Conservation (phyloP, 2,329 filamentous ascomycete genomes). For the Trichoderma sp. region DNA sequence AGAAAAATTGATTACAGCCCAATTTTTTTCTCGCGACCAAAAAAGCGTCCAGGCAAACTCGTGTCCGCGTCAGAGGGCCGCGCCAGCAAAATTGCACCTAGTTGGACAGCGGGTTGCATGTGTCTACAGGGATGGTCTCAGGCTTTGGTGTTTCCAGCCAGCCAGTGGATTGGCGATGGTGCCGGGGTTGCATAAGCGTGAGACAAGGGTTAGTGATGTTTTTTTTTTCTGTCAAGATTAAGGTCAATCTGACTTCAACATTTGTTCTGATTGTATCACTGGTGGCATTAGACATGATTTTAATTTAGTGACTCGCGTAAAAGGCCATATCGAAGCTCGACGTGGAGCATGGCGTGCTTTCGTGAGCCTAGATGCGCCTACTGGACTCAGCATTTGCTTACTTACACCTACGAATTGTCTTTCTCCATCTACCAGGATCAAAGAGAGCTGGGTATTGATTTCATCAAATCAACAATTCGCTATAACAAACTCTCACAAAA, state of each 20-base stretch:
- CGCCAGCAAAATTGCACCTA: slow-evolving; percentile 20
- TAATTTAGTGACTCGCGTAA: not conserved
- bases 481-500: not conserved
- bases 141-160: slow-evolving; percentile 32
- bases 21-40: not conserved
- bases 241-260: not conserved
- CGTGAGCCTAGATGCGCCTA: not conserved
- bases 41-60: slow-evolving; percentile 28
- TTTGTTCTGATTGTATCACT: not conserved
- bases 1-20: not conserved
- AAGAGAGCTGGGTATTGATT: not conserved
- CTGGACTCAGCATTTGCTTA: not conserved
- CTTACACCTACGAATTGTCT: not conserved
- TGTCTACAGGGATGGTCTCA: slow-evolving; percentile 23
- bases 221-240: not conserved
- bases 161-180: slow-evolving; percentile 32
- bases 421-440: not conserved
- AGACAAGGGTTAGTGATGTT: slow-evolving; percentile 2
- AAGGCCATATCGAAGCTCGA: not conserved
- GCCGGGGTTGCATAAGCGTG: slow-evolving; percentile 22
- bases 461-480: not conserved
- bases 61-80: slow-evolving; percentile 32
- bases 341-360: slow-evolving; percentile 17
- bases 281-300: slow-evolving; percentile 3
- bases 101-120: slow-evolving; percentile 26